Base-by-base conservation (phyloP, 2,329 filamentous ascomycete species). In the Neospermospora avenae region DNA sequence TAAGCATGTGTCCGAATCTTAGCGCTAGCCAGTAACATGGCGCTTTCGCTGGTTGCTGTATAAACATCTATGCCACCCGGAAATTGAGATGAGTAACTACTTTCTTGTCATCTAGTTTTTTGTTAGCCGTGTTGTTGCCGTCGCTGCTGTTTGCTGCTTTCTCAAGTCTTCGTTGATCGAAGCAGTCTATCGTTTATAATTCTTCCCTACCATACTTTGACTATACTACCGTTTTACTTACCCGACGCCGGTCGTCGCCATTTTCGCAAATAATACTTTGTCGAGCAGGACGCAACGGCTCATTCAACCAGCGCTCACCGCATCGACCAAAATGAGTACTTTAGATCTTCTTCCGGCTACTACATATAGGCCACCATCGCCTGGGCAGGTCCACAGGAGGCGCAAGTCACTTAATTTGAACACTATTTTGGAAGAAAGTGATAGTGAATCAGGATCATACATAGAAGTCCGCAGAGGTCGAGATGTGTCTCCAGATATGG, bases 401-500 rank as follows among this genome's bases (percentile, higher is more conserved):
- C 80, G 78, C 70, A 77, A 78, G 68, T 73, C 76, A 64, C 82
- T 87, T 31, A 31, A 31, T 31, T 31, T 31, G 81, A 86, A 87
- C 82, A 85, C 84, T 64, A 81, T 86, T 78, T 80, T 85, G 60
- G 83, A 87, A 76, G 83, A 87, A 76, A 82, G 86, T 69, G 76
- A 77, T 28, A 70, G 69, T 51, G 70, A 73, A 57, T 71, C 70
- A 59, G 69, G 69, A 41, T 69, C 63, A 59, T 63, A 57, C 52
- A 66, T 69, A 63, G 67, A 70, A 63, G 66, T 66, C 53, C 55
- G 58, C 65, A 65, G 71, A 64, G 56, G 73, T 71, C 60, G 75
- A 74, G 64, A 68, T 56, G 71, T 72, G 66, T 71, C 78, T 69
- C 74, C 71, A 62, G 74, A 71, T 7, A 16, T 37, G 11, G 35